Conservation (phyloP, 805 yeast genomes). For the Myxozyma udenii region DNA sequence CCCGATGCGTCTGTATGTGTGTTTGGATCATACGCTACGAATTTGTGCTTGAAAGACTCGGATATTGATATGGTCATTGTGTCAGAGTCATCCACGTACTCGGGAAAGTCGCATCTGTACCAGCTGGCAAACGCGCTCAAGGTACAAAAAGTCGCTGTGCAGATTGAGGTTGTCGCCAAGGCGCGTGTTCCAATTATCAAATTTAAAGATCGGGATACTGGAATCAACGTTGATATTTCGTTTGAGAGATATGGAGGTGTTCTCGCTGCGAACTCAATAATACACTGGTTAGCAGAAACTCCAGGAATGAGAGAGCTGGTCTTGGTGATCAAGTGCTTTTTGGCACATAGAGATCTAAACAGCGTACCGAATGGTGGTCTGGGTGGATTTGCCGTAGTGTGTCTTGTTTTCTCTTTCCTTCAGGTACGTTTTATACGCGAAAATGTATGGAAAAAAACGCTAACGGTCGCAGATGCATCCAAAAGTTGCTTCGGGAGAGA, state of each 20-base stretch:
- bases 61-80: slow-evolving; percentile 91
- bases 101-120: slow-evolving; percentile 62
- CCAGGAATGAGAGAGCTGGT: slow-evolving; percentile 84
- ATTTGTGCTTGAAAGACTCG: slow-evolving; percentile 86
- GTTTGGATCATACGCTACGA: slow-evolving; percentile 94
- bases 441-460: neutral
- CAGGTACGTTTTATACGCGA: slow-evolving; percentile 33
- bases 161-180: slow-evolving; percentile 79
- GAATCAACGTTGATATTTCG: slow-evolving; percentile 81
- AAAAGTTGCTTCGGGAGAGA: slow-evolving; percentile 60
- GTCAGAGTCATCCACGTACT: slow-evolving; percentile 58
- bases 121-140: slow-evolving; percentile 69
- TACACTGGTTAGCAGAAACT: slow-evolving; percentile 66
- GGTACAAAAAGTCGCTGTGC: slow-evolving; percentile 57
- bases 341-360: slow-evolving; percentile 71
- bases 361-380: slow-evolving; percentile 91
- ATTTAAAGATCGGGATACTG: slow-evolving; percentile 68
- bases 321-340: slow-evolving; percentile 77
- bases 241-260: slow-evolving; percentile 81
- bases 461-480: slow-evolving; percentile 58
- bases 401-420: slow-evolving; percentile 75
- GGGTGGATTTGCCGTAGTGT: slow-evolving; percentile 92
- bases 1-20: slow-evolving; percentile 74
- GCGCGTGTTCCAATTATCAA: slow-evolving; percentile 95
- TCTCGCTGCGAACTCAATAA: slow-evolving; percentile 73